Conservation (phyloP, 441 rosid species). For the Populus trichocarpa region DNA sequence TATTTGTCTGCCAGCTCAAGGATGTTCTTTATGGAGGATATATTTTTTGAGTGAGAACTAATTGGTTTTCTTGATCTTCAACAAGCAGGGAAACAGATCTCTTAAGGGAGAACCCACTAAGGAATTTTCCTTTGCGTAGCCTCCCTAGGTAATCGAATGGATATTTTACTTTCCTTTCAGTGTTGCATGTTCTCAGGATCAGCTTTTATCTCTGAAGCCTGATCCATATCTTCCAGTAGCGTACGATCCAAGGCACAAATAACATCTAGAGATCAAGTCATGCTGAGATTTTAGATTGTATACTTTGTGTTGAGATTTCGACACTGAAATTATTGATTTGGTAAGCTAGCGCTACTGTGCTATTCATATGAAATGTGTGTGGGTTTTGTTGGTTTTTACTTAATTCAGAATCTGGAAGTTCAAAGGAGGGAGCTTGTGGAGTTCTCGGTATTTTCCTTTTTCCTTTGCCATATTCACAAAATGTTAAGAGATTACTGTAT, state of each 20-base stretch:
- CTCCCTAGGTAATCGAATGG: conserved; percentile 50
- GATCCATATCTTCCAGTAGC: conserved; percentile 12
- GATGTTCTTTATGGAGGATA: neutral
- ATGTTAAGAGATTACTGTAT: too few relatives aligned
- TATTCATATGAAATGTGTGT: neutral
- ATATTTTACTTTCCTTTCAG: neutral
- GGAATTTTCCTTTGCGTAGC: conserved; percentile 69
- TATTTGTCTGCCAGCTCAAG: neutral
- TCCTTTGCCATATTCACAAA: too few relatives aligned
- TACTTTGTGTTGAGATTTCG: too few relatives aligned
- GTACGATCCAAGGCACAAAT: neutral
- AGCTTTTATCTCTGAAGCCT: conserved; percentile 43
- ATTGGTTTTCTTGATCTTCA: neutral
- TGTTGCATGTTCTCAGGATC: neutral
- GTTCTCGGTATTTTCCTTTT: too few relatives aligned
- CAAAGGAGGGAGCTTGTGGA: too few relatives aligned
- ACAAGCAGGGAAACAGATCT: conserved; percentile 67
- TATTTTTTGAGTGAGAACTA: neutral
- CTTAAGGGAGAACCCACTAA: conserved; percentile 64
- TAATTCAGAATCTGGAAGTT: too few relatives aligned
- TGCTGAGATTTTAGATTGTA: too few relatives aligned
- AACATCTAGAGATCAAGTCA: too few relatives aligned
- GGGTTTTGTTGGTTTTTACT: too few relatives aligned
- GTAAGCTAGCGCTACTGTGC: neutral
- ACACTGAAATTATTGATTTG: too few relatives aligned